phyloP scores from a whole-genome alignment of 305 asterid species.

The Solanum hybrid region DNA sequence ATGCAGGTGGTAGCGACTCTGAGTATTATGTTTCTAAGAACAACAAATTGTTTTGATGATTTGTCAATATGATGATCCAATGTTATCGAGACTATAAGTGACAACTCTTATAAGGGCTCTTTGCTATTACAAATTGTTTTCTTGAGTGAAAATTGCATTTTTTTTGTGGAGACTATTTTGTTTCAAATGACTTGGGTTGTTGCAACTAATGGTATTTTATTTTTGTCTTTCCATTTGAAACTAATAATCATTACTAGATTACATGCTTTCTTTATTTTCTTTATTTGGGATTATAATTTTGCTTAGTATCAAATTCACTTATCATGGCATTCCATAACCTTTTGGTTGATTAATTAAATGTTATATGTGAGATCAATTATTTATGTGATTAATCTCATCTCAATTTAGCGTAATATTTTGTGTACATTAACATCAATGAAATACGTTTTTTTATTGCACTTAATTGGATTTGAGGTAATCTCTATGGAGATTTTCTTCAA shows the following conservation, averaged over 20 bases:
- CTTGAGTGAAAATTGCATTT: too few relatives aligned
- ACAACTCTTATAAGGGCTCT: not conserved
- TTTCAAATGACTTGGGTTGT: not conserved
- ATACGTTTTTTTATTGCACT: not conserved
- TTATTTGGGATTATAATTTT: not conserved
- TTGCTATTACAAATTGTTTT: too few relatives aligned
- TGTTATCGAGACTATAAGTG: not conserved
- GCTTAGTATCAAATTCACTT: not conserved
- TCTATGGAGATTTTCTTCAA: not conserved
- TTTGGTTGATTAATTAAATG: not conserved
- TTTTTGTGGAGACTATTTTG: too few relatives aligned
- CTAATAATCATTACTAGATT: not conserved
- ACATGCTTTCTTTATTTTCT: not conserved
- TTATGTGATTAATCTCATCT: not conserved
- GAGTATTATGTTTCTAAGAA: not conserved
- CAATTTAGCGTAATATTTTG: too few relatives aligned
- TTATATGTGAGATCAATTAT: not conserved
- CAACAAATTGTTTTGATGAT: not conserved
- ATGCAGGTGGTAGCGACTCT: not conserved
- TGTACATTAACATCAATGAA: not conserved
- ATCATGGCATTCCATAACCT: not conserved
- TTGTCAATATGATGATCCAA: not conserved
- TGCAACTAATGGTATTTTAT: not conserved
- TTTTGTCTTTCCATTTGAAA: not conserved
- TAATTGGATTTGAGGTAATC: not conserved